phyloP scores from a whole-genome alignment of 139 green algal genomes.

The Chlamydomonas asymmetrica region DNA sequence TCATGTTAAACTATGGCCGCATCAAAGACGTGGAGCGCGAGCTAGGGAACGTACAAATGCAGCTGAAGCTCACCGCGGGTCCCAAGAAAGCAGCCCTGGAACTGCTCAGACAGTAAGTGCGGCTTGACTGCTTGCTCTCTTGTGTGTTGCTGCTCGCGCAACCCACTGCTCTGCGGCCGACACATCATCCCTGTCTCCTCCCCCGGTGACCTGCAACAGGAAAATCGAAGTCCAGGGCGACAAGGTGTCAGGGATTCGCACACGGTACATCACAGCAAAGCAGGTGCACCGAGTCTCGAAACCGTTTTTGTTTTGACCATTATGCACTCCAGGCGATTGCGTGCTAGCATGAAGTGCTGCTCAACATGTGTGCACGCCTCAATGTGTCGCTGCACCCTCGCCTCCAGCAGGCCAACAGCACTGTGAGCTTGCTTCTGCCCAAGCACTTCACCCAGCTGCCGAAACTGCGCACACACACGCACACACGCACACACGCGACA shows the following conservation, averaged over 20 bases:
- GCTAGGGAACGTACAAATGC: constrained; percentile 55
- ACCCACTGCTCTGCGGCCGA: no score
- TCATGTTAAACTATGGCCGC: constrained; percentile 49
- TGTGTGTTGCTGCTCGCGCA: no score
- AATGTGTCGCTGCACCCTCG: background rate
- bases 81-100: constrained; percentile 61
- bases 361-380: background rate
- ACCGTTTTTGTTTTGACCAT: no score
- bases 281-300: no score
- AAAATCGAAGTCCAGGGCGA: constrained; percentile 69
- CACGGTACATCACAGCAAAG: constrained; percentile 33
- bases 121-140: no score
- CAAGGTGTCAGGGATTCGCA: constrained; percentile 32
- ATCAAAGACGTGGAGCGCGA: constrained; percentile 65
- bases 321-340: background rate
- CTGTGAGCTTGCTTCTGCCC: background rate
- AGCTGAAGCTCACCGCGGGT: constrained; percentile 58
- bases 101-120: no score
- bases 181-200: no score
- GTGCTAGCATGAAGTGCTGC: background rate
- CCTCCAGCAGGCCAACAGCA: background rate
- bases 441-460: no score
- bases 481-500: no score
- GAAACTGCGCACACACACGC: no score
- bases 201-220: no score